Conservation (phyloP, 352 stramenopile species). For the Globisporangium uncinulatum region DNA sequence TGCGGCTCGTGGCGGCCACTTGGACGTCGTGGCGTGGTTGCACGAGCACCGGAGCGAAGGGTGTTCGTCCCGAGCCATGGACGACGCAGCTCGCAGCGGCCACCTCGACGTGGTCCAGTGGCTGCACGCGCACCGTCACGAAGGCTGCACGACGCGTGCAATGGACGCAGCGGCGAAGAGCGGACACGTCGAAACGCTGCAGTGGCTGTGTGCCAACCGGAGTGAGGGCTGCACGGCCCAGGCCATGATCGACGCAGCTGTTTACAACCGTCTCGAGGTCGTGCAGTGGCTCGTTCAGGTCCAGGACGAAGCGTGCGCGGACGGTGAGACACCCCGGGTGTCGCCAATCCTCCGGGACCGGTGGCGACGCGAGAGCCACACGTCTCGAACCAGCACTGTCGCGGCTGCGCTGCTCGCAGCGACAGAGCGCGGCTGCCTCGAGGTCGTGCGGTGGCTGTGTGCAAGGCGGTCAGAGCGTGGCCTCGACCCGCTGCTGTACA, state of each 20-base stretch:
- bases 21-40: background rate
- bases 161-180: background rate
- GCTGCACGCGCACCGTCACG: background rate
- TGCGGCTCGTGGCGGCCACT: background rate
- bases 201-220: background rate
- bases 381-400: background rate
- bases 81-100: background rate
- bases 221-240: background rate
- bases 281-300: background rate
- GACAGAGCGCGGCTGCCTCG: background rate
- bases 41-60: background rate
- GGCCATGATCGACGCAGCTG: background rate
- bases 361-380: background rate
- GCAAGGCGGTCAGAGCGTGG: background rate
- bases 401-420: background rate
- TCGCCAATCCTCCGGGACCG: background rate
- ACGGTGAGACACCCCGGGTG: background rate
- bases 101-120: background rate
- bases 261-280: background rate
- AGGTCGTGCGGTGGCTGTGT: conserved; percentile 1
- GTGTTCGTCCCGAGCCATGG: background rate
- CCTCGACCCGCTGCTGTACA: background rate
- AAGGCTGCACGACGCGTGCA: background rate
- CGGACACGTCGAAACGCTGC: background rate
- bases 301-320: background rate